Conservation (phyloP, 306 rosid genomes). For the Alnus rubra region DNA sequence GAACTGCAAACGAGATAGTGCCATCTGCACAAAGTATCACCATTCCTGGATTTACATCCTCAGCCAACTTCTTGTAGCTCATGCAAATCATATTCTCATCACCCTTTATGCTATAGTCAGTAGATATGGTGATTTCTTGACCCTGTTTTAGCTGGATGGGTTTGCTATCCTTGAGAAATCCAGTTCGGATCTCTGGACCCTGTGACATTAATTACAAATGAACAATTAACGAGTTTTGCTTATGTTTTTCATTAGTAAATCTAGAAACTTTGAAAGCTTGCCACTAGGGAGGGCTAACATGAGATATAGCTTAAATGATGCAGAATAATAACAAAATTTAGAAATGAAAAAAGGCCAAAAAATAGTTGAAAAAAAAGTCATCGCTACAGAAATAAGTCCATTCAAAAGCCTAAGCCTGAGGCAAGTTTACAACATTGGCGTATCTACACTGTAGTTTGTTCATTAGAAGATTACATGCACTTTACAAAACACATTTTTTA, state of each 20-base stretch:
- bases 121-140: slow-evolving; percentile 78
- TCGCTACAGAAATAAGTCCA: not conserved
- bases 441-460: not conserved
- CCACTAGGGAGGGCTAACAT: not conserved
- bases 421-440: not conserved
- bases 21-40: slow-evolving; percentile 95
- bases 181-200: slow-evolving; percentile 99
- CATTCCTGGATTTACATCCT: slow-evolving; percentile 86
- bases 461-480: not conserved
- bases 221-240: not conserved
- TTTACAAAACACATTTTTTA: not conserved
- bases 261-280: not conserved
- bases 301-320: not conserved
- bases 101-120: slow-evolving; percentile 85
- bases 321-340: not conserved
- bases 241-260: not conserved
- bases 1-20: slow-evolving; percentile 75
- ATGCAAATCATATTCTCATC: slow-evolving; percentile 76
- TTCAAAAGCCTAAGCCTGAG: not conserved
- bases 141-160: slow-evolving; percentile 78
- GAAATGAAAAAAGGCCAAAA: not conserved
- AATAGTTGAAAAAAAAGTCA: not conserved
- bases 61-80: slow-evolving; percentile 94
- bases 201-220: slow-evolving; percentile 21
- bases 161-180: slow-evolving; percentile 83